Evolutionary conservation across 352 stramenopile genomes (phyloP), one percentile per base, ranked within the genome.

Genomic region (Globisporangium nagaii): DNA sequence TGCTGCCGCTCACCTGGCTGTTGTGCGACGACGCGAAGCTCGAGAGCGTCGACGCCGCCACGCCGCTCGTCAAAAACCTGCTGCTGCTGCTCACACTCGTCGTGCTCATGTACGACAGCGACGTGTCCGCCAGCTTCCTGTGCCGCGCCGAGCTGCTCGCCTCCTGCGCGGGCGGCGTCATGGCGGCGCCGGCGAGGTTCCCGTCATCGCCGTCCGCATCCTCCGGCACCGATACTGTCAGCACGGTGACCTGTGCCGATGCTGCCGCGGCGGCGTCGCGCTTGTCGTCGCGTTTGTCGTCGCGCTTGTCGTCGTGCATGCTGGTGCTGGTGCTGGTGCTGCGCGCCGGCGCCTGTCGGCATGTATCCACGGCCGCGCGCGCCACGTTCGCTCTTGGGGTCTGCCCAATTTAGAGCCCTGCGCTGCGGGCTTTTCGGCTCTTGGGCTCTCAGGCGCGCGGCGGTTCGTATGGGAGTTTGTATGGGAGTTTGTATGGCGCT

Each of bases 11-110:
- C 9, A 54, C 20, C 36, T 43, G 36, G 24, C 45, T 61, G 24
- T 45, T 61, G 28, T 54, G 48, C 22, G 55, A 62, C 46, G 55
- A 62, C 15, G 55, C 55, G 32, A 62, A 62, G 3, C 46, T 56
- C 30, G 55, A 62, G 24, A 56, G 40, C 31, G 55, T 56, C 37
- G 47, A 60, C 35, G 53, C 20, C 44, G 54, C 30, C 3, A 34
- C 24, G 2, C 37, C 25, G 9, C 17, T 62, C 22, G 46, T 62
- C 36, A 56, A 19, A 30, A 62, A 62, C 6, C 55, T 46, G 19
- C 39, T 62, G 19, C 35, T 55, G 35, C 44, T 56, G 20, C 36
- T 49, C 22, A 51, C 46, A 22, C 45, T 55, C 28, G 45, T 41
- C 27, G 45, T 32, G 24, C 32, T 46, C 22, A 59, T 39, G 25